These are phyloP conservation scores for Populus hybrid DNA, from an alignment of 441 rosid species.

Conservation along the genomic window DNA sequence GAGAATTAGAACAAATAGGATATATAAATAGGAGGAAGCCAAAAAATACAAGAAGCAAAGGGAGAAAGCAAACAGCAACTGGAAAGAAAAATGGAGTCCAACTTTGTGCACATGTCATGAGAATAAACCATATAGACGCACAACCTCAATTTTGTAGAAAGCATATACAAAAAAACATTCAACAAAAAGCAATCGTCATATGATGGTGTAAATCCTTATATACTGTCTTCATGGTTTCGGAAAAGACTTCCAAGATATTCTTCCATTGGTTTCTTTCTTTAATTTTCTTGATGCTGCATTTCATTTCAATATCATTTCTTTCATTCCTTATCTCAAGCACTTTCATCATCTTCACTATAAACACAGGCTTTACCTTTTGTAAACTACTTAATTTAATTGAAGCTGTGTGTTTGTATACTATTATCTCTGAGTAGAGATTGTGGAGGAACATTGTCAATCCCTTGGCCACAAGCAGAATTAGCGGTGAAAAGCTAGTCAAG, in stretches of 20 bases:
- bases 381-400: not conserved
- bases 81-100: not conserved
- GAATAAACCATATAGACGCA: not conserved
- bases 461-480: not conserved
- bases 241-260: not conserved
- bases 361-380: not conserved
- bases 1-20: not conserved
- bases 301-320: not conserved
- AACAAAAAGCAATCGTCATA: not conserved
- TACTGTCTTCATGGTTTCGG: not conserved
- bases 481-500: not conserved
- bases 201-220: not conserved
- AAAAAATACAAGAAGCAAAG: not conserved
- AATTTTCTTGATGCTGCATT: not conserved
- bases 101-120: not conserved
- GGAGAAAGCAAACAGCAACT: not conserved
- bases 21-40: not conserved
- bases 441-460: not conserved
- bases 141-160: not conserved
- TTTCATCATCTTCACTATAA: not conserved
- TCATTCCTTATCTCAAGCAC: not conserved
- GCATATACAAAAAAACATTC: not conserved
- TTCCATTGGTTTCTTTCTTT: not conserved
- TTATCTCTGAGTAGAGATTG: not conserved
- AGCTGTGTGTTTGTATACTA: not conserved